Conservation (phyloP, 352 stramenopile genomes). For the Phytophthora crassamura region DNA sequence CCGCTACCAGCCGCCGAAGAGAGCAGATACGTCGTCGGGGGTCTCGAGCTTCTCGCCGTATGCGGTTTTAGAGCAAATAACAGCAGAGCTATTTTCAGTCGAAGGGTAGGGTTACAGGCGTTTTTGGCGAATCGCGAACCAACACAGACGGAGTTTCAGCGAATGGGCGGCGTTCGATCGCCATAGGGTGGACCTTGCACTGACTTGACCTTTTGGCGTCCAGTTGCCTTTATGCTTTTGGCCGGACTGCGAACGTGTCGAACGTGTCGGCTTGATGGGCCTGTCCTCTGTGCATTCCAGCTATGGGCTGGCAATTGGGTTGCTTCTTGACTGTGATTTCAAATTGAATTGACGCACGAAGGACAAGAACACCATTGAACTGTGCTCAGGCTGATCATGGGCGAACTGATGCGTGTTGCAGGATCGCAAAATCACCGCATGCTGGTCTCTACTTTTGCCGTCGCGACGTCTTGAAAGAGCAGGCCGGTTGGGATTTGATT, state of each 20-base stretch:
- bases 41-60: constrained; percentile 14
- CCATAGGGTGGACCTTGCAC: constrained; percentile 33
- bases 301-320: background rate
- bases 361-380: background rate
- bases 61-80: background rate
- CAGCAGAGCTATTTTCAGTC: constrained; percentile 27
- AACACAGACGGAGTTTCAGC: constrained; percentile 1
- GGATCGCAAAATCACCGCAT: constrained; percentile 15
- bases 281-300: background rate
- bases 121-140: constrained; percentile 24
- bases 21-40: constrained; percentile 15
- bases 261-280: too few species aligned
- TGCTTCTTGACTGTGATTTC: background rate
- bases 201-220: constrained; percentile 26
- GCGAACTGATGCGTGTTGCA: constrained; percentile 11
- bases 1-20: constrained; percentile 25
- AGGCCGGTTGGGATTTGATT: constrained; percentile 21
- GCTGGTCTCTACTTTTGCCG: constrained; percentile 16
- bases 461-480: constrained; percentile 26
- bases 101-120: constrained; percentile 7
- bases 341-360: background rate
- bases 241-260: background rate
- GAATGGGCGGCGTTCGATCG: constrained; percentile 1
- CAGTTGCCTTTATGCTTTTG: constrained; percentile 10
- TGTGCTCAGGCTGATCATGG: too few species aligned